Evolutionary conservation across 257 asterid species (phyloP).

Genomic region (Petunia axillaris): DNA sequence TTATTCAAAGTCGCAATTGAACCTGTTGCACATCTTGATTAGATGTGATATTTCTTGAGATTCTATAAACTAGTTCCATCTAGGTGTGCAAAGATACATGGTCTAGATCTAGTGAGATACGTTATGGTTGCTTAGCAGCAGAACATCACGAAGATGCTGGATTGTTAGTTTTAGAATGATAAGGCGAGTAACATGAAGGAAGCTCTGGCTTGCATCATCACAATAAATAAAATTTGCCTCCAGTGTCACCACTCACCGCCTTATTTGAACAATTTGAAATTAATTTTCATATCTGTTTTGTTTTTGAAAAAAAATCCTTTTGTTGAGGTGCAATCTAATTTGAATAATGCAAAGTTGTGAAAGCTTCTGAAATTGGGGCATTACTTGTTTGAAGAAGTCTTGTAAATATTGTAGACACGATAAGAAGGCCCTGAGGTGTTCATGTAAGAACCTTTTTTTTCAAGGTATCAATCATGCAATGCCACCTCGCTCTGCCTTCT

Average conservation of each 20-base stretch:
- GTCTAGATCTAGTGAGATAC: constrained; percentile 19
- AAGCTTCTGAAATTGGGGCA: background rate
- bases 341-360: constrained; percentile 8
- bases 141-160: background rate
- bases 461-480: constrained; percentile 3
- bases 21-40: constrained; percentile 5
- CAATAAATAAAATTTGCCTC: background rate
- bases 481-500: background rate
- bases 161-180: background rate
- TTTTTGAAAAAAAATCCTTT: background rate
- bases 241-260: background rate
- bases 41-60: background rate
- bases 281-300: background rate
- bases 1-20: background rate
- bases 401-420: background rate
- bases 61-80: background rate
- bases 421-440: constrained; percentile 5
- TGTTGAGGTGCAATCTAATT: background rate
- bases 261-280: constrained; percentile 4
- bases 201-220: constrained; percentile 8
- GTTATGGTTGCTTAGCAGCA: background rate
- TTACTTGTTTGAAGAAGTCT: background rate
- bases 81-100: constrained; percentile 2
- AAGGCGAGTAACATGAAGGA: background rate
- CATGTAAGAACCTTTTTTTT: background rate